Evolutionary conservation across 23 red algal species (phyloP).

Genomic region (Gracilaria domingensis): DNA sequence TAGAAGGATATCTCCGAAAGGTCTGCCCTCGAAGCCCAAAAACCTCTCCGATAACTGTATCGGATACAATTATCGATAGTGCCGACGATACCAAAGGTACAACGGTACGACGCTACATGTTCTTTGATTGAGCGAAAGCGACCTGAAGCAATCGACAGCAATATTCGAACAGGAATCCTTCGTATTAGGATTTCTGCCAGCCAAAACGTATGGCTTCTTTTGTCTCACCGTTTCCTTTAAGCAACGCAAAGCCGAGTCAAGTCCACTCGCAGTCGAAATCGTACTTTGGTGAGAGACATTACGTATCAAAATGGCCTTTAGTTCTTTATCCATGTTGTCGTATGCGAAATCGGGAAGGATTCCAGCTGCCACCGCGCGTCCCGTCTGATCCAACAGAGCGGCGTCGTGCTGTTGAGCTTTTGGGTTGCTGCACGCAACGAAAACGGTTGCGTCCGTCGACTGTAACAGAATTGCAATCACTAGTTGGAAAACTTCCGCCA

Average conservation of each 20-base stretch:
- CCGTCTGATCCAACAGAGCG: constrained; percentile 6
- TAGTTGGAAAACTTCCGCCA: constrained; percentile 39
- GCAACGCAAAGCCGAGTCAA: background rate
- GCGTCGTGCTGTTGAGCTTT: constrained; percentile 47
- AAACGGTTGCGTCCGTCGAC: background rate
- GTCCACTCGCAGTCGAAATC: background rate
- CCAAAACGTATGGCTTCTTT: background rate
- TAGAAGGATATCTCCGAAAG: too few relatives aligned
- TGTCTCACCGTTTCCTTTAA: background rate
- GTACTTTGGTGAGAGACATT: background rate
- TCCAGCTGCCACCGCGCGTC: constrained; percentile 43
- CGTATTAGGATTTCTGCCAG: background rate
- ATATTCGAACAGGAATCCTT: background rate
- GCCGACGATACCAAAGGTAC: too few relatives aligned
- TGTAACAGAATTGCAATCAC: constrained; percentile 29
- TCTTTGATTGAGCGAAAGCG: too few relatives aligned
- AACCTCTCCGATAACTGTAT: too few relatives aligned
- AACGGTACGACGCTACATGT: too few relatives aligned
- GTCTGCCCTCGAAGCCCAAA: too few relatives aligned
- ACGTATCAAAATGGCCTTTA: background rate
- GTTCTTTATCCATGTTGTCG: constrained; percentile 12
- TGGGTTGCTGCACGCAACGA: constrained; percentile 44
- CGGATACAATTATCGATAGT: too few relatives aligned
- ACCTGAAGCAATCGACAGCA: too few relatives aligned
- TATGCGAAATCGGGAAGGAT: constrained; percentile 67